Base-by-base conservation (phyloP, 768 basidiomycete species). In the Dioszegia aurantiaca region DNA sequence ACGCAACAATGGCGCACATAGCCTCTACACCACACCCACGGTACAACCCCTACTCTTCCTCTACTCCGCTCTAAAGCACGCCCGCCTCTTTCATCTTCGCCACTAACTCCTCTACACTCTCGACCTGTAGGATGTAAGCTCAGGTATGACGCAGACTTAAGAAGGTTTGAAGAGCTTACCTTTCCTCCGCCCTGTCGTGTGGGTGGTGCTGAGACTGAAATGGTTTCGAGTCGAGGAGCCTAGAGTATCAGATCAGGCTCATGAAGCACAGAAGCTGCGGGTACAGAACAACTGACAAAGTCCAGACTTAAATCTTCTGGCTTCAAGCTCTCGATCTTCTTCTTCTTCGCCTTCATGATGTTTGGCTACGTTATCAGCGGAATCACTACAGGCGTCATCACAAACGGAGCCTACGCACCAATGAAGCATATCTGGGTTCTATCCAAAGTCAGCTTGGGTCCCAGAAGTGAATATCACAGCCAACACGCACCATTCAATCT, bases 371-470 rank as follows among this genome's bases (percentile, higher is more conserved):
- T 40, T 17, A 27, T 55, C 42, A 61, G 57, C 54, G 45, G 47
- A 12, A 6, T 3, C 12, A 31, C 43, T 28, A 21, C 9, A 37
- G 0, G n/a, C 24, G 9, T 39, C 19, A 41, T 12, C 31, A n/a
- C 23, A 28, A 19, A 14, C 6, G 26, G 12, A 55, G 41, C 0
- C 23, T 16, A 54, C 74, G 56, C 16, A 73, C 72, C 59, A 99
- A 77, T n/a, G 93, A 91, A 0, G 95, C 95, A 71, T 95, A 99
- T 65, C 94, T 87, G 0, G 94, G 94, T 77, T 94, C 93, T 91
- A 45, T 27, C n/a, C n/a, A n/a, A 33, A 14, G 49, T 58, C 53
- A 56, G 59, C 59, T n/a, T n/a, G n/a, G n/a, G n/a, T n/a, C n/a
- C n/a, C n/a, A n/a, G n/a, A n/a, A n/a, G n/a, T n/a, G n/a, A n/a